A percentile compares a stretch with the other conserved stretches of the same genome.
Conservation (phyloP, 164 flowering plant genomes). For the Tinospora cordifolia region DNA sequence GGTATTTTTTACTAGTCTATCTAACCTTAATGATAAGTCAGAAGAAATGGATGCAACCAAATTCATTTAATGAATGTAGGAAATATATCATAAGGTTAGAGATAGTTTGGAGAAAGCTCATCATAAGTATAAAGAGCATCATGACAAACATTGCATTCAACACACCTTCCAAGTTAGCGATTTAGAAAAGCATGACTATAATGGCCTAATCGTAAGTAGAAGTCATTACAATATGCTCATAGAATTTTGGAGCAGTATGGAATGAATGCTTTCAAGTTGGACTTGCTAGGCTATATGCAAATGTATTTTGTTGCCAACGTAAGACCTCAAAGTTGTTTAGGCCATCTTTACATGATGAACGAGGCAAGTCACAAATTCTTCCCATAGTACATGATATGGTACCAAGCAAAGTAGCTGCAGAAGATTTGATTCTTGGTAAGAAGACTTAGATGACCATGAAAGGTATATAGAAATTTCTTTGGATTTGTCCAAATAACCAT, state of each 20-base stretch:
- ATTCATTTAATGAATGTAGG: no score
- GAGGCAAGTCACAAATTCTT: no score
- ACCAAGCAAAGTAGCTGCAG: no score
- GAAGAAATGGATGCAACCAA: neutral
- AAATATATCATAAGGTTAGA: slow-evolving; percentile 1
- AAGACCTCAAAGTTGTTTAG: no score
- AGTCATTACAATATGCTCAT: neutral
- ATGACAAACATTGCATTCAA: slow-evolving; percentile 6
- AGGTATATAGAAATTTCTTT: no score
- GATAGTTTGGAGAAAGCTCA: slow-evolving; percentile 5
- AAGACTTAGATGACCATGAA: no score
- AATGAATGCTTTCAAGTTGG: neutral
- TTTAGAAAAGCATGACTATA: neutral
- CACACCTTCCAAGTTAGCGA: slow-evolving; percentile 3
- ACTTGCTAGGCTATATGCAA: no score
- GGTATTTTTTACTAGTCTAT: neutral
- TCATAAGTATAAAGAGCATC: neutral
- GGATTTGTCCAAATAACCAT: no score
- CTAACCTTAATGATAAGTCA: neutral
- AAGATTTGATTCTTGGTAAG: no score
- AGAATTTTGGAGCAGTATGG: neutral
- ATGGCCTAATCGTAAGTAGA: neutral
- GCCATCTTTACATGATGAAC: no score
- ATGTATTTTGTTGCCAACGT: no score
- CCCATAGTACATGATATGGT: no score